A percentile compares a stretch with the other conserved stretches of the same genome.
phyloP scores from a whole-genome alignment of 805 yeast genomes.

The Metschnikowia kofuensis region DNA sequence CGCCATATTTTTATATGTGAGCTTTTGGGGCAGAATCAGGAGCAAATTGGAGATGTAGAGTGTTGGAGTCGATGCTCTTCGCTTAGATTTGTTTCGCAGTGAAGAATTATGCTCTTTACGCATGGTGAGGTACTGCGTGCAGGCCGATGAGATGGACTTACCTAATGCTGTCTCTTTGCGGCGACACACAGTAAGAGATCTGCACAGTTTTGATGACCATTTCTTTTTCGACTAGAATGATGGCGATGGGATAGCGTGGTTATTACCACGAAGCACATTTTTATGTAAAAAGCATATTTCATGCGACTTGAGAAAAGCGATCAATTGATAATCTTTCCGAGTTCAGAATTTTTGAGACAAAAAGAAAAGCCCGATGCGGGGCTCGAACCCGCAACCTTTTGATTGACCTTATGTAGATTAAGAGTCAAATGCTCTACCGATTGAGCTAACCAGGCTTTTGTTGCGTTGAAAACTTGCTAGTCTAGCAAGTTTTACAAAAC shows the following conservation, averaged over 20 bases:
- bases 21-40: not conserved
- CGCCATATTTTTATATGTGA: constrained; percentile 9
- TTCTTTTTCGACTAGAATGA: too few species aligned
- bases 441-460: constrained; percentile 30
- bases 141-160: constrained; percentile 18
- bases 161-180: not conserved
- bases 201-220: too few species aligned
- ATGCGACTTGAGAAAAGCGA: too few species aligned
- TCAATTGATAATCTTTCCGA: too few species aligned
- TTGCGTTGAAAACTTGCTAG: too few species aligned
- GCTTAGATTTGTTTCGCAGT: not conserved
- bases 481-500: too few species aligned
- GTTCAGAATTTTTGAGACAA: not conserved
- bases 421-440: constrained; percentile 36
- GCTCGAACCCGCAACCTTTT: constrained; percentile 36
- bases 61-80: not conserved
- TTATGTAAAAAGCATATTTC: not conserved
- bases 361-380: constrained; percentile 29
- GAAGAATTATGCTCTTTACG: constrained; percentile 1
- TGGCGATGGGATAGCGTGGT: too few species aligned
- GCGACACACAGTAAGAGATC: too few species aligned
- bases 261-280: not conserved
- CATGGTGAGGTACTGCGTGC: constrained; percentile 7
- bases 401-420: constrained; percentile 26
- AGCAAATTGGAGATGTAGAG: not conserved